phyloP scores from a whole-genome alignment of 306 rosid genomes.

The Vigna reflexopilosa region DNA sequence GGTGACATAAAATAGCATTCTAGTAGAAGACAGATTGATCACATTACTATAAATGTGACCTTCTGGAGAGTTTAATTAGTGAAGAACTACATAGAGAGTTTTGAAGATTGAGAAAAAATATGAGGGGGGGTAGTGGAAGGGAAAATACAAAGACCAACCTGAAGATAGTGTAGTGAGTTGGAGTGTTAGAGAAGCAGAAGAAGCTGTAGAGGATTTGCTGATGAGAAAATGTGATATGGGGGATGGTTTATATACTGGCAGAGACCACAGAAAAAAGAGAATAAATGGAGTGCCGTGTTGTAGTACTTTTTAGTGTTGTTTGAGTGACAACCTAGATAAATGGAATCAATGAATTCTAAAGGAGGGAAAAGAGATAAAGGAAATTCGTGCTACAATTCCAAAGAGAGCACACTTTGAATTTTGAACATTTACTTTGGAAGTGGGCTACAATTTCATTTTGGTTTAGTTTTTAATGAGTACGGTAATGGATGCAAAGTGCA shows the following conservation, averaged over 20 bases:
- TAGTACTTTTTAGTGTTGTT: constrained; percentile 71
- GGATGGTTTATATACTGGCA: constrained; percentile 68
- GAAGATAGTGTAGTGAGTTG: constrained; percentile 43
- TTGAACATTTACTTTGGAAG: constrained; percentile 57
- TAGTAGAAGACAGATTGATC: constrained; percentile 25
- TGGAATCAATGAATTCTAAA: constrained; percentile 63
- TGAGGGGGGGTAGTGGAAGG: not conserved
- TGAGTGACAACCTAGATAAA: constrained; percentile 75
- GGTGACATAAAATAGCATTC: constrained; percentile 34
- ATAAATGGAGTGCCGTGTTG: constrained; percentile 72
- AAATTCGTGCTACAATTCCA: constrained; percentile 62
- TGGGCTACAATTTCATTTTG: constrained; percentile 49
- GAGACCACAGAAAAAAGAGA: constrained; percentile 63
- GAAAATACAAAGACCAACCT: constrained; percentile 52
- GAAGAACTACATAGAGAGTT: not conserved
- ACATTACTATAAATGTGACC: constrained; percentile 27
- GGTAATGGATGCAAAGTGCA: constrained; percentile 46
- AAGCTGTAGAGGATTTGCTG: constrained; percentile 43
- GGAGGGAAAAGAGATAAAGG: constrained; percentile 63
- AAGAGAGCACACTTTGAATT: constrained; percentile 67
- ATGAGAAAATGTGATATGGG: constrained; percentile 56
- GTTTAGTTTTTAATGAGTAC: constrained; percentile 47
- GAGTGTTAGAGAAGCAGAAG: constrained; percentile 41
- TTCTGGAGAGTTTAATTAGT: not conserved
- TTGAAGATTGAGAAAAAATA: constrained; percentile 17